These are phyloP conservation scores for Blepharisma japonicum DNA, from an alignment of 73 alveolate species.

Conservation along the genomic window DNA sequence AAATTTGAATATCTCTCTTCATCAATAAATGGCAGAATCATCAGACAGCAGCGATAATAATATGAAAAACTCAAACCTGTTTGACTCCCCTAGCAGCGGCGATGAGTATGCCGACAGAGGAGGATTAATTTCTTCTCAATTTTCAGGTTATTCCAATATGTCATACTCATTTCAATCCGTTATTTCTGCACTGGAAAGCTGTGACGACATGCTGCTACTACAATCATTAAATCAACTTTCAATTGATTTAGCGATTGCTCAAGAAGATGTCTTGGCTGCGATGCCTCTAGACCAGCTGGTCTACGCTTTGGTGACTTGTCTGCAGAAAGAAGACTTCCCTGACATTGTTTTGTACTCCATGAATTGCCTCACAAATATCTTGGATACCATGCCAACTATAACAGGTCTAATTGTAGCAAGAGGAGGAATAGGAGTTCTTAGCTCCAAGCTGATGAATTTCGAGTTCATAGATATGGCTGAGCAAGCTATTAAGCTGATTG, in stretches of 20 bases:
- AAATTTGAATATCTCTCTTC: too few species aligned
- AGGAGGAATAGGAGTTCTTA: conserved; percentile 20
- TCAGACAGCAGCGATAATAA: too few species aligned
- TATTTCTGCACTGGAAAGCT: too few species aligned
- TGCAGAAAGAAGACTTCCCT: conserved; percentile 17
- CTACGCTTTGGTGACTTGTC: conserved; percentile 6
- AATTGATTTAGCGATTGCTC: conserved; percentile 22
- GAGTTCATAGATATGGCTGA: conserved; percentile 26
- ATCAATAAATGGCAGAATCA: too few species aligned
- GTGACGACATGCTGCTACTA: conserved; percentile 21
- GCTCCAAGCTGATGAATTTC: conserved; percentile 2
- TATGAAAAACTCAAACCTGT: too few species aligned
- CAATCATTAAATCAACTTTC: conserved; percentile 14
- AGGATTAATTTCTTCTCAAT: too few species aligned
- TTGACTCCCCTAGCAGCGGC: too few species aligned
- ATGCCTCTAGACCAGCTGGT: conserved; percentile 29
- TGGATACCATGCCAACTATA: conserved; percentile 8
- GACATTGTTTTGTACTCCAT: conserved; percentile 22
- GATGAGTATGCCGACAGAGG: too few species aligned
- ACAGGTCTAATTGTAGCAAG: background rate
- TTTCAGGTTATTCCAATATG: too few species aligned
- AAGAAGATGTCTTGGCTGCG: conserved; percentile 15
- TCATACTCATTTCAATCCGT: too few species aligned
- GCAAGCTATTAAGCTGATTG: conserved; percentile 12
- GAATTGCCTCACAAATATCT: background rate